These are phyloP conservation scores for Mucor saturninus DNA, from an alignment of 371 early-diverging fungal genomes.

Conservation along the genomic window DNA sequence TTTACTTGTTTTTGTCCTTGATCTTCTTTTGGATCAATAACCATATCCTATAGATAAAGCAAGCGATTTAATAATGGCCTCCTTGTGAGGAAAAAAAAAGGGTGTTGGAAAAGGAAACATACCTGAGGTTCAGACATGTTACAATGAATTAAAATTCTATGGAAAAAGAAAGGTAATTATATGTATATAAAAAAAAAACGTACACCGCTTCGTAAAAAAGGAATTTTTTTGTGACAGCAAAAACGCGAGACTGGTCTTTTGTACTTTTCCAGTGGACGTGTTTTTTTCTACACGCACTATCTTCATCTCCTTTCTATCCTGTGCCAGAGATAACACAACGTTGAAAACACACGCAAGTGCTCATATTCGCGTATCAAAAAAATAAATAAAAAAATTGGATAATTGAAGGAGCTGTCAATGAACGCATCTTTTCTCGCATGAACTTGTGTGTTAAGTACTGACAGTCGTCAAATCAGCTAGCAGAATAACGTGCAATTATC, in stretches of 20 bases:
- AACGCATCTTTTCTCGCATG: no score
- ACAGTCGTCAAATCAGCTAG: no score
- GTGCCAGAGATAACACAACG: no score
- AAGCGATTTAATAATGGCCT: not conserved
- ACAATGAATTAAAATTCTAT: not conserved
- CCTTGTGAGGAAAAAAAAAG: not conserved
- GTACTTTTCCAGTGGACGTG: slow-evolving; percentile 1
- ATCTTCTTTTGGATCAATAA: slow-evolving; percentile 20
- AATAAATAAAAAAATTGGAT: no score
- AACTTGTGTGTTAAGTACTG: no score
- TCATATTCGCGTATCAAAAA: no score
- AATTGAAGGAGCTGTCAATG: no score
- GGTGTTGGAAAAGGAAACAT: not conserved
- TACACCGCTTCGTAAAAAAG: not conserved
- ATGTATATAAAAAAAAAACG: not conserved
- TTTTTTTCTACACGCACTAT: not conserved
- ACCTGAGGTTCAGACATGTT: slow-evolving; percentile 16
- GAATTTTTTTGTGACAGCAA: slow-evolving; percentile 13
- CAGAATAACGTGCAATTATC: no score
- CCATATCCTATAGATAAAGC: slow-evolving; percentile 13
- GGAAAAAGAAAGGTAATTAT: slow-evolving; percentile 2
- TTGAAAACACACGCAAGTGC: no score
- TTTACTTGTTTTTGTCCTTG: slow-evolving; percentile 18
- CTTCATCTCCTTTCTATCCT: no score
- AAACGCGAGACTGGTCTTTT: slow-evolving; percentile 17